Percentiles rank a stretch among this genome's conserved stretches.
phyloP scores from a whole-genome alignment of 2,329 filamentous ascomycete species.

The Trichoderma atroviride region DNA sequence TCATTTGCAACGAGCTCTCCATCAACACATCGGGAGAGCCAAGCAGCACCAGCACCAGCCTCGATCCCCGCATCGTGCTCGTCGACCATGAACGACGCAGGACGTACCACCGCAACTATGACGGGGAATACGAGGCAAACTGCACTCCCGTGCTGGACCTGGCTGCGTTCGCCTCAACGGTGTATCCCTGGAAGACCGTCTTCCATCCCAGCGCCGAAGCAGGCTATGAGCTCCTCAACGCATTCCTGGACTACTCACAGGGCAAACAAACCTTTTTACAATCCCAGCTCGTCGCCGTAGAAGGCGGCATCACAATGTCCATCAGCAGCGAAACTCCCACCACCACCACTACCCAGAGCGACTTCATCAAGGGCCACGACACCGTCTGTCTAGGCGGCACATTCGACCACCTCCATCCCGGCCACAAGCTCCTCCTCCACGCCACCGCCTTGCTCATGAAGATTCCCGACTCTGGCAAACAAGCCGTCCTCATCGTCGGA shows the following conservation, averaged over 20 bases:
- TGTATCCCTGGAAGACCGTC: slow-evolving; percentile 64
- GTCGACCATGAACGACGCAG: slow-evolving; percentile 60
- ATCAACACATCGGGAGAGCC: slow-evolving; percentile 56
- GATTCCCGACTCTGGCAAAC: slow-evolving; percentile 46
- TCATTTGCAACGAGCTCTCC: slow-evolving; percentile 66
- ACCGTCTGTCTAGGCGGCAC: slow-evolving; percentile 83
- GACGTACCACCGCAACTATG: slow-evolving; percentile 39
- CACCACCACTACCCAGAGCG: background rate
- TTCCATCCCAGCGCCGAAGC: slow-evolving; percentile 68
- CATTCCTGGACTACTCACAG: slow-evolving; percentile 53
- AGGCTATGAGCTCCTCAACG: slow-evolving; percentile 60
- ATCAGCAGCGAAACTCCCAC: background rate
- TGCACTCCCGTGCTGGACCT: slow-evolving; percentile 54
- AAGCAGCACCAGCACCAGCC: slow-evolving; percentile 62
- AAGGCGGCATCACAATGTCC: slow-evolving; percentile 54
- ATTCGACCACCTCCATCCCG: slow-evolving; percentile 93
- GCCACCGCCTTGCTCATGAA: slow-evolving; percentile 75
- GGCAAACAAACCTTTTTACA: slow-evolving; percentile 51
- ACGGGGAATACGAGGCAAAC: slow-evolving; percentile 46
- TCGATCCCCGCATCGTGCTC: slow-evolving; percentile 76
- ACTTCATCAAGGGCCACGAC: slow-evolving; percentile 32
- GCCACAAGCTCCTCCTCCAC: slow-evolving; percentile 95
- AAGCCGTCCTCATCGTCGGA: slow-evolving; percentile 72
- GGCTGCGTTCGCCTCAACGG: slow-evolving; percentile 53
- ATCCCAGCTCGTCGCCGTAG: slow-evolving; percentile 54